A percentile compares a stretch with the other conserved stretches of the same genome.
Evolutionary conservation across 768 basidiomycete genomes (phyloP).

Genomic region (Daedaleopsis nitida): DNA sequence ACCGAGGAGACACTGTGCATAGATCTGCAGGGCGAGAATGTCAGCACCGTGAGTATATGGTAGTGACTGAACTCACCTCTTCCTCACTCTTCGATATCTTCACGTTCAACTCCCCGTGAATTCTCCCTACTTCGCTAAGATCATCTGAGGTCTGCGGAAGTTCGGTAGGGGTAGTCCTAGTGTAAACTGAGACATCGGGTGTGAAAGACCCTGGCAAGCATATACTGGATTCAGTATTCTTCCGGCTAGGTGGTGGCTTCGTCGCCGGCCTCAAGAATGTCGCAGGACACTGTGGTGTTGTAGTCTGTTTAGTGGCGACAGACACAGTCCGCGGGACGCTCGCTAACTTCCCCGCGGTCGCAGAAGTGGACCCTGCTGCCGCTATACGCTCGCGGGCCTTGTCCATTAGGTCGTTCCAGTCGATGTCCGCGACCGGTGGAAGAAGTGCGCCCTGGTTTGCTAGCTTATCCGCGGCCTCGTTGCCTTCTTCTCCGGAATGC

Average conservation of each 20-base stretch:
- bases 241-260: not conserved
- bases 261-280: not conserved
- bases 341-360: not conserved
- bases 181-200: not conserved
- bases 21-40: not conserved
- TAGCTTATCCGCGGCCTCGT: slow-evolving; percentile 83
- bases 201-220: not conserved
- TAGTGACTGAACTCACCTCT: not conserved
- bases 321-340: not conserved
- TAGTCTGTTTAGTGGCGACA: not conserved
- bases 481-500: slow-evolving; percentile 76
- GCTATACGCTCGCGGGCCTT: slow-evolving; percentile 3
- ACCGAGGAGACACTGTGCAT: slow-evolving; percentile 2
- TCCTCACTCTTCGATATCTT: not conserved
- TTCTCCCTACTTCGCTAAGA: not conserved
- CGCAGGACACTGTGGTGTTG: not conserved
- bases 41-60: not conserved
- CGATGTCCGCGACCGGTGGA: slow-evolving; percentile 46
- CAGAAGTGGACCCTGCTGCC: not conserved
- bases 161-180: not conserved
- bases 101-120: not conserved
- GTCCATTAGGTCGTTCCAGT: slow-evolving; percentile 48
- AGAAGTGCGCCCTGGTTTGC: slow-evolving; percentile 59
- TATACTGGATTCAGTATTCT: not conserved
- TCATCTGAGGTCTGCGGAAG: not conserved